Conservation (phyloP, 305 asterid species). For the Euphrasia arctica region DNA sequence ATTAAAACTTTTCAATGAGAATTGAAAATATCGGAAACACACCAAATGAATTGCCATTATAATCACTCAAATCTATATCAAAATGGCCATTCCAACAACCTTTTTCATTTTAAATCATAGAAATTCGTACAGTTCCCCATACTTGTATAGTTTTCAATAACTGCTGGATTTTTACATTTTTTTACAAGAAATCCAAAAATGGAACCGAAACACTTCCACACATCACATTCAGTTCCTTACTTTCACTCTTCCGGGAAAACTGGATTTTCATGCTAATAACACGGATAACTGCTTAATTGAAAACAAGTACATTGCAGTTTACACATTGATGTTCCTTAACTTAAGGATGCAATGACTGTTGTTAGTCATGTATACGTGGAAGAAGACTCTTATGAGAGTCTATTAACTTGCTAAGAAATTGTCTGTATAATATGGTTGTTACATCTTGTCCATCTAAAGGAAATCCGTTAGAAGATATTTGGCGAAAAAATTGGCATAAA, state of each 20-base stretch:
- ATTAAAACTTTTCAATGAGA: no score
- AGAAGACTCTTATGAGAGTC: not conserved
- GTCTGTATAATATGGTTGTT: conserved; percentile 1
- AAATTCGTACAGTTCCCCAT: no score
- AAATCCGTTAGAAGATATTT: conserved; percentile 1
- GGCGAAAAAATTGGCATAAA: not conserved
- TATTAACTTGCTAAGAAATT: not conserved
- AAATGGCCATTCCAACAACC: no score
- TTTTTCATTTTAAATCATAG: no score
- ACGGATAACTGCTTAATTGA: not conserved
- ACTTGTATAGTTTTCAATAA: no score
- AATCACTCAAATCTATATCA: no score
- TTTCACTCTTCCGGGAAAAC: not conserved
- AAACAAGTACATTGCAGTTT: not conserved
- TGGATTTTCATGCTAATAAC: not conserved
- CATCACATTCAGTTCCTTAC: not conserved
- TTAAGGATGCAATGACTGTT: not conserved
- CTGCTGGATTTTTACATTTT: no score
- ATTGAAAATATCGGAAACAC: no score
- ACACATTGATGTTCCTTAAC: not conserved
- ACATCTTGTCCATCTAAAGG: not conserved
- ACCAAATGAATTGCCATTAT: no score
- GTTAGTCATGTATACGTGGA: conserved; percentile 12
- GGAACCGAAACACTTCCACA: no score
- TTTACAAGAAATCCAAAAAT: no score